Percentiles rank a stretch among this genome's conserved stretches.
phyloP scores from a whole-genome alignment of 441 rosid species.

The Iberis amara region DNA sequence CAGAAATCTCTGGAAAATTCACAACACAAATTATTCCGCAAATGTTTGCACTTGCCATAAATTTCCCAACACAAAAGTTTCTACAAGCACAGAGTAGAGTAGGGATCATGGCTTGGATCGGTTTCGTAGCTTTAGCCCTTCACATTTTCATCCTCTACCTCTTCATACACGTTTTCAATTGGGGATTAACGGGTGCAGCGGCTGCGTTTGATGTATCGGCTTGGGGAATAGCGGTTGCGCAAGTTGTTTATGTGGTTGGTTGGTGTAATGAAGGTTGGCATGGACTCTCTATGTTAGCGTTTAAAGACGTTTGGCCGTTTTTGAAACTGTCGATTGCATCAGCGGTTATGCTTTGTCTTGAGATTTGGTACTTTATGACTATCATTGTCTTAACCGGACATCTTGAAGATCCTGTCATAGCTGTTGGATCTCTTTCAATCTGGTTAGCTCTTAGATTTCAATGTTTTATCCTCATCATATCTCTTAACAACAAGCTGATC shows the following conservation, averaged over 20 bases:
- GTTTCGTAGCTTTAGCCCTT: constrained; percentile 44
- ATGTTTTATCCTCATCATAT: neutral
- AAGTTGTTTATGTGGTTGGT: constrained; percentile 61
- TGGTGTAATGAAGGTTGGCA: constrained; percentile 85
- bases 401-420: constrained; percentile 66
- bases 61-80: constrained; percentile 76
- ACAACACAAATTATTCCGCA: constrained; percentile 74
- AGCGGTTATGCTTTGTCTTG: constrained; percentile 85
- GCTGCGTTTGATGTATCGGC: constrained; percentile 59
- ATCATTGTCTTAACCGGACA: constrained; percentile 87
- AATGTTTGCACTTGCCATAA: constrained; percentile 73
- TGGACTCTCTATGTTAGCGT: constrained; percentile 75
- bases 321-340: constrained; percentile 69
- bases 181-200: constrained; percentile 77
- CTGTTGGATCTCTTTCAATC: constrained; percentile 83
- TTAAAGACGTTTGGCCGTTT: constrained; percentile 71
- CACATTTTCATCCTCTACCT: constrained; percentile 47
- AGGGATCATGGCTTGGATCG: constrained; percentile 66
- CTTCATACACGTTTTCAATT: constrained; percentile 50
- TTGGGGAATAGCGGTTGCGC: constrained; percentile 61
- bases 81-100: constrained; percentile 84
- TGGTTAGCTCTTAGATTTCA: constrained; percentile 40
- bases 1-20: constrained; percentile 59
- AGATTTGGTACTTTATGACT: constrained; percentile 91
- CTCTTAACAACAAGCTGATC: neutral